Conservation (phyloP, 2,329 filamentous ascomycete species). For the Ophiostoma montium region DNA sequence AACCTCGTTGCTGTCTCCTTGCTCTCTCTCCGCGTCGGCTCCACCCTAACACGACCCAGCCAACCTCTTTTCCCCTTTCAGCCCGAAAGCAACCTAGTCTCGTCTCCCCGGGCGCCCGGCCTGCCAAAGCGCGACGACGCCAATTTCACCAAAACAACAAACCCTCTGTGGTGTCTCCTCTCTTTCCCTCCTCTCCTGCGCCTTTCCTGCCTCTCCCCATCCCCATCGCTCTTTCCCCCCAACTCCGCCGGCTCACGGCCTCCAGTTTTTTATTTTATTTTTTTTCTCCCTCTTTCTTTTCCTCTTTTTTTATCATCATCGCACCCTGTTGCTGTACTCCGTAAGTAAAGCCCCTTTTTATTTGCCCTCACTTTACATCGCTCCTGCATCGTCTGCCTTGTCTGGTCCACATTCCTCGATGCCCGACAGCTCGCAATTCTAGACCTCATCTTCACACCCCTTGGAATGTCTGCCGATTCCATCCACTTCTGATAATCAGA, state of each 20-base stretch:
- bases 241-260: conserved; percentile 8
- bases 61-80: conserved; percentile 3
- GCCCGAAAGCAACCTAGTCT: neutral
- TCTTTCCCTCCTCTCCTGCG: neutral
- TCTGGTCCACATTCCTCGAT: neutral
- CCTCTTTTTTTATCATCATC: conserved; percentile 6
- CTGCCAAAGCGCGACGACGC: conserved; percentile 9
- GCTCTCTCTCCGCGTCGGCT: neutral
- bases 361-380: neutral
- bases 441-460: neutral
- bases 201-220: conserved; percentile 3
- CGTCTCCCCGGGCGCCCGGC: conserved; percentile 14
- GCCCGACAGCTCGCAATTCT: conserved; percentile 1
- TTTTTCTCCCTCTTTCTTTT: conserved; percentile 3
- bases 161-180: conserved; percentile 7
- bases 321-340: conserved; percentile 4
- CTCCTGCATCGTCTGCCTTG: neutral
- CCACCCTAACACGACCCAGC: neutral
- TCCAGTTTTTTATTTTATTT: conserved; percentile 2
- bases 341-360: conserved; percentile 4
- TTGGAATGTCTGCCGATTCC: neutral
- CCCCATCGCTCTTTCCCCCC: neutral
- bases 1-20: neutral
- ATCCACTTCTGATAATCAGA: neutral
- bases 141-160: conserved; percentile 12